Evolutionary conservation across 2,329 filamentous ascomycete species (phyloP), one percentile per base, ranked within the genome.

Genomic region (Diaporthe nobilis): DNA sequence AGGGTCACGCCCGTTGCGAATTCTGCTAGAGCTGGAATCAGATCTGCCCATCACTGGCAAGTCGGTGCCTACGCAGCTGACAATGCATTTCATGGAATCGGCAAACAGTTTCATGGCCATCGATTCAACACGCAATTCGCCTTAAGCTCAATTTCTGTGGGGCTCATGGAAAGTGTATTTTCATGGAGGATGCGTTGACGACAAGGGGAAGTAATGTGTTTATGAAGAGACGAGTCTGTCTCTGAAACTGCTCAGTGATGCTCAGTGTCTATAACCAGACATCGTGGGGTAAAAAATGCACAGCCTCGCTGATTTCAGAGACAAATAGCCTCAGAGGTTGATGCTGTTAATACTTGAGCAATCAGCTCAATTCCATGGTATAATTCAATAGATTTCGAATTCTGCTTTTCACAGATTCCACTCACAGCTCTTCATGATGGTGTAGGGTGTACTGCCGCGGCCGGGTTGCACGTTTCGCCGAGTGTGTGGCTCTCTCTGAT

Each of bases 381-480:
- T 3, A 1, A 20, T 31, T 22, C 17, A 31, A 6, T 31, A 31
- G 25, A 31, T 31, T 55, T 20, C 13, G 7, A 20, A 10, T 2
- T 22, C 15, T 55, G 7, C 10, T 20, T 20, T 20, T 47, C 42
- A 20, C 3, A 25, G 7, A 65, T 34, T 9, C 15, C 31, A 39
- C 34, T 70, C 49, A 42, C 31, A 70, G 49, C n/a, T 42, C 49
- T 28, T 70, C 31, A 22, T 53, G 49, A 22, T 70, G 22, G 25
- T 70, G 65, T 34, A 70, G 49, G 2, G 65, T 70, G 28, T 55
- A 70, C 34, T 55, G 34, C 3, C 65, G 47, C 8, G 65, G 47
- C 10, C 47, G 65, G 6, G 47, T 70, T 31, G 49, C 47, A 22
- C 22, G 8, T 42, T 22, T 70, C 15, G 65, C 65, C 9, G 47